Base-by-base conservation (phyloP, 495 filamentous ascomycete species). In the Penicillium pancosmium region DNA sequence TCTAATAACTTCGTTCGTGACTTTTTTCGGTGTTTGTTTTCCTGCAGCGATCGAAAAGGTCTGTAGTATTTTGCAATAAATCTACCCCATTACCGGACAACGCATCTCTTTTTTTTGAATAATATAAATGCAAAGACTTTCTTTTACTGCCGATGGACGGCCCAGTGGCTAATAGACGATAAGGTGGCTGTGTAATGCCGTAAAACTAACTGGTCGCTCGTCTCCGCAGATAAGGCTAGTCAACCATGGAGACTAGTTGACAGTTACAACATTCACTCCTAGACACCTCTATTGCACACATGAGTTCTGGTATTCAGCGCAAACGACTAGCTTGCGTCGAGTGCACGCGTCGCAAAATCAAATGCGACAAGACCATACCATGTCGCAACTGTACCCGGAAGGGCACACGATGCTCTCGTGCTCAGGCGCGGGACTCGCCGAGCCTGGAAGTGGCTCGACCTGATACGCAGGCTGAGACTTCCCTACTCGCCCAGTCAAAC, bases 281-380 rank as follows among this genome's bases (percentile, higher is more conserved):
- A 1, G 13, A 41, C 50, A 36, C 23, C 16, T 16, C 27, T n/a
- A 34, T 23, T 21, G 5, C n/a, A n/a, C 21, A 44, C 5, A 64
- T 64, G 57, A 60, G 57, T 49, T 52, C 52, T 35, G 57, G 57
- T 2, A 56, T 64, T 34, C 50, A 64, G 43, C 66, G 64, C 46
- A 64, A 68, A 41, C 58, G 67, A 12, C 59, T 72, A 21, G 58
- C 67, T n/a, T 70, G 67, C 52, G 56, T 60, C 8, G 63, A 72
- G 51, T 70, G 67, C 46, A 72, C 67, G 3, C 57, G 67, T 18
- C 63, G 68, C 34, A 65, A 70, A 56, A 64, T 70, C 34, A 65
- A 67, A 31, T 72, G 63, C 18, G 68, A 72, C 61, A 72, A 70
- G 54, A 65, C 63, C 3, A 27, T 67, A 7, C 66, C 65, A 13